A percentile compares a stretch with the other conserved stretches of the same genome.
Evolutionary conservation across 169 alveolate species (phyloP).

Genomic region (Pseudocohnilembus persalinus): DNA sequence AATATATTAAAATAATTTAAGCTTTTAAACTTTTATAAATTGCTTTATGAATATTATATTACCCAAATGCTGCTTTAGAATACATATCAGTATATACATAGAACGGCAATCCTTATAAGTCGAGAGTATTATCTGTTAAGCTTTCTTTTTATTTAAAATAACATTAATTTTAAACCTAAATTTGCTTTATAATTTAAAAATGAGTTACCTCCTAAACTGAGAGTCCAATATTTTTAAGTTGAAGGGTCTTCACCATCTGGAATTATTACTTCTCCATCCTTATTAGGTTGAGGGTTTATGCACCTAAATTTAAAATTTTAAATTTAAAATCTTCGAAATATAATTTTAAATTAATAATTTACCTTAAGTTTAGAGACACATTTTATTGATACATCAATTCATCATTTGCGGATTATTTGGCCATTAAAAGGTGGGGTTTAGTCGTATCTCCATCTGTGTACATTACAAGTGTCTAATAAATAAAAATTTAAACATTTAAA

Average conservation of each 20-base stretch:
- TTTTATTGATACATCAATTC: no score
- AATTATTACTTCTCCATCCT: background rate
- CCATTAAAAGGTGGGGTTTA: slow-evolving; percentile 5
- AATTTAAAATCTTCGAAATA: no score
- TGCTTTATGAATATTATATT: no score
- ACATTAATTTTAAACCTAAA: background rate
- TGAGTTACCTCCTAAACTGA: background rate
- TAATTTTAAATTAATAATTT: no score
- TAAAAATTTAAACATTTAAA: no score
- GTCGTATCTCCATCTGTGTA: slow-evolving; percentile 11
- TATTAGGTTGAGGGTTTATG: no score
- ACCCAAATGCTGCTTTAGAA: slow-evolving; percentile 4
- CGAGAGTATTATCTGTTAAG: background rate
- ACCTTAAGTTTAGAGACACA: background rate
- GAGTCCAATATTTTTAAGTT: background rate
- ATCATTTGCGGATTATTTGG: background rate
- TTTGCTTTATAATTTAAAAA: background rate
- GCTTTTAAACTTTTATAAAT: no score
- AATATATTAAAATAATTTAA: no score
- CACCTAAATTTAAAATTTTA: background rate
- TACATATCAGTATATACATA: slow-evolving; percentile 35
- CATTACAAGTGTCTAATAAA: background rate
- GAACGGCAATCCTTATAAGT: slow-evolving; percentile 24
- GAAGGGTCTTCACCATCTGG: background rate
- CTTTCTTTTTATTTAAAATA: background rate